Conservation (phyloP, 2,329 filamentous ascomycete genomes). For the Lithohypha guttulata region DNA sequence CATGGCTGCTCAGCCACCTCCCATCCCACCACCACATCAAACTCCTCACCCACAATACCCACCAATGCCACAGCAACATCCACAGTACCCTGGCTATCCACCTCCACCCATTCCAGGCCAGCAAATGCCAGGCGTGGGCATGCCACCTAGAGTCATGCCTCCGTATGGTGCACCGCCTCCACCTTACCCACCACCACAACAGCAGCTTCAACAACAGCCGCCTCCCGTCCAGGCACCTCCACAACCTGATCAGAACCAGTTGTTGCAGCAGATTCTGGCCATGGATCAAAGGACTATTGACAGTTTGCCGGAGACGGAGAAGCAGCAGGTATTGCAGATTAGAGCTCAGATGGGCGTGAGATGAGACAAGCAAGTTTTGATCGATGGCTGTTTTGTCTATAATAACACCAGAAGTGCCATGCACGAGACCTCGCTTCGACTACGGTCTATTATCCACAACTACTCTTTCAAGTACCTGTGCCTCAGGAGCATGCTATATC, state of each 20-base stretch:
- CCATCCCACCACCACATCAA: conserved; percentile 27
- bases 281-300: conserved; percentile 74
- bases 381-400: no score
- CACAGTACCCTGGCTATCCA: conserved; percentile 16
- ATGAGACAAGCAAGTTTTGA: conserved; percentile 10
- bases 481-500: no score
- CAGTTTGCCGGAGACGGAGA: conserved; percentile 61
- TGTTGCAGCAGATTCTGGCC: conserved; percentile 71
- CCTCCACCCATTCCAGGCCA: conserved; percentile 22
- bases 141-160: conserved; percentile 28
- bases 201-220: conserved; percentile 31
- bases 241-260: conserved; percentile 48
- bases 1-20: conserved; percentile 23
- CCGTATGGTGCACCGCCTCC: conserved; percentile 30
- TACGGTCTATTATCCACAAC: no score
- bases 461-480: no score
- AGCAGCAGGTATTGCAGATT: conserved; percentile 68
- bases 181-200: conserved; percentile 27
- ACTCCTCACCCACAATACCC: conserved; percentile 17
- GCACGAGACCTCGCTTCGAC: background rate
- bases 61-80: conserved; percentile 24
- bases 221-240: conserved; percentile 49
- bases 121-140: no score
- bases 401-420: no score
- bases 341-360: conserved; percentile 47